Base-by-base conservation (phyloP, 2,329 filamentous ascomycete genomes). In the Cadophora gregata region DNA sequence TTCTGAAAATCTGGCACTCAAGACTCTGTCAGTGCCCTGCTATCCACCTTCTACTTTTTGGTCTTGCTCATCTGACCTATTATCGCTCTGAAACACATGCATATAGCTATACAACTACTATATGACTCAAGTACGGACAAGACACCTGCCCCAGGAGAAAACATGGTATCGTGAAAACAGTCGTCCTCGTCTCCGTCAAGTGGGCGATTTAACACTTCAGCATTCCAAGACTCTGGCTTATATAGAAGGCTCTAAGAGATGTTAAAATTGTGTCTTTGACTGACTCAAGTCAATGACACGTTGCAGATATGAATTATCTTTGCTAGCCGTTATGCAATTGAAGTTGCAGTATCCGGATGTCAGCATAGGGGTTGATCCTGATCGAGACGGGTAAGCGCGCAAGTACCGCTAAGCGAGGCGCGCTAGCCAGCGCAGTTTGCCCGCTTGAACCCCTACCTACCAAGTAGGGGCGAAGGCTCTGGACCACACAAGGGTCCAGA, bases 401-500 rank as follows among this genome's bases (percentile, higher is more conserved):
- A 47, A n/a, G n/a, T 47, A 21, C n/a, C 42, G 6, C 21, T 47
- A 47, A 47, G 42, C 42, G 42, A 47, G n/a, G 7, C 42, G 19
- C 42, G 42, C 42, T 47, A 21, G 42, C 42, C n/a, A 47, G 42
- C 42, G 33, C 31, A 58, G 31, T 36, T 38, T 36, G 33, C 55
- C 55, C 55, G 55, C 55, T 58, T 42, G 33, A 36, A 38, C 55
- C 31, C 55, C 33, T 24, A 24, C 31, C 55, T 36, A 58, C 55
- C 55, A 58, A 33, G 33, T 24, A 25, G 55, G n/a, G 33, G 33
- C 55, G 33, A 25, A 38, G n/a, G 31, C 21, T 38, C 36, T 42
- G 55, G 55, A 58, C 55, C 55, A 58, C 31, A 33, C 14, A 24
- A 58, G 55, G 33, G n/a, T 38, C 33, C n/a, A 38, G n/a, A 27